Conservation (phyloP, 2,329 filamentous ascomycete species). For the Aspergillus eucalypticola region DNA sequence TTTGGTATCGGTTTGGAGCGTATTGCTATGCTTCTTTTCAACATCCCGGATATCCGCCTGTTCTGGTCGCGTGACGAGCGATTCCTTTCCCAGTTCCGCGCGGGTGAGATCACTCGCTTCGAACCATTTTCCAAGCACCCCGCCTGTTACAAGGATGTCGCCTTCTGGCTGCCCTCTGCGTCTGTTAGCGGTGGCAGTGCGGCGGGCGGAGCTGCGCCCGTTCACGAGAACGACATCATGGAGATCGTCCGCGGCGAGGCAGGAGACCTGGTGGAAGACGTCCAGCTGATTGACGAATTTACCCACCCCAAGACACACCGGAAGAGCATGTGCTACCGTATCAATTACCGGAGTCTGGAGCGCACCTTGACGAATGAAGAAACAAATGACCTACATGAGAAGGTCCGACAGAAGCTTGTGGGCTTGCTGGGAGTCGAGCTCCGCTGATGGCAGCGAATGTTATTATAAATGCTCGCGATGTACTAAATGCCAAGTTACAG, state of each 20-base stretch:
- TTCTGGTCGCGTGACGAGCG: slow-evolving; percentile 89
- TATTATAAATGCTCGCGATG: not conserved
- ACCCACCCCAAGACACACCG: slow-evolving; percentile 80
- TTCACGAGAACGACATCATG: slow-evolving; percentile 98
- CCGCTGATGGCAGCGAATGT: slow-evolving; percentile 39
- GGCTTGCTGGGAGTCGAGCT: slow-evolving; percentile 76
- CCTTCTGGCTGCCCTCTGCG: slow-evolving; percentile 75
- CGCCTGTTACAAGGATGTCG: slow-evolving; percentile 84
- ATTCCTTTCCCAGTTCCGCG: slow-evolving; percentile 80
- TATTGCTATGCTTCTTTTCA: slow-evolving; percentile 96
- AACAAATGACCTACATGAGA: slow-evolving; percentile 72
- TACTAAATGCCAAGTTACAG: not conserved
- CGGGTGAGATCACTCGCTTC: slow-evolving; percentile 63
- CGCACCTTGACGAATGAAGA: slow-evolving; percentile 83
- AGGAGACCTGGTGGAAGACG: slow-evolving; percentile 85
- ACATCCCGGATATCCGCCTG: slow-evolving; percentile 91
- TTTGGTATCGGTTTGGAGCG: slow-evolving; percentile 93
- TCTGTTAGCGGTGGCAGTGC: slow-evolving; percentile 40
- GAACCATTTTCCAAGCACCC: slow-evolving; percentile 90
- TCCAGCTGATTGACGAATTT: slow-evolving; percentile 81
- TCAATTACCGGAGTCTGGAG: slow-evolving; percentile 92
- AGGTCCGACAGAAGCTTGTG: slow-evolving; percentile 66
- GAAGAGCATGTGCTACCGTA: slow-evolving; percentile 84
- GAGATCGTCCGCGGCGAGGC: slow-evolving; percentile 83
- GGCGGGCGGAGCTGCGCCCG: slow-evolving; percentile 47